A percentile compares a stretch with the other conserved stretches of the same genome.
Conservation (phyloP, 2,329 filamentous ascomycete genomes). For the Alternaria sp. region DNA sequence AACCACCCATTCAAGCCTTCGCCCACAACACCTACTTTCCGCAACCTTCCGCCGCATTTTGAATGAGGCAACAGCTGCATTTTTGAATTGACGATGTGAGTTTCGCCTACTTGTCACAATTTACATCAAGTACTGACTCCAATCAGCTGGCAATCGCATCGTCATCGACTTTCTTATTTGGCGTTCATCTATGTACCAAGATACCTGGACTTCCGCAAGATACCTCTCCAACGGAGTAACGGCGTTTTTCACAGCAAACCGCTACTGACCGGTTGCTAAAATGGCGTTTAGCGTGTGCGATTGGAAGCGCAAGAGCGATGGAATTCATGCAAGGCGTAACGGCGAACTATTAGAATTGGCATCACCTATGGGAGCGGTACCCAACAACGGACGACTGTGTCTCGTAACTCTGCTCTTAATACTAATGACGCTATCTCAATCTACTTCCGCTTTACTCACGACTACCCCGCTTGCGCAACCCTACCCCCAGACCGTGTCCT, state of each 20-base stretch:
- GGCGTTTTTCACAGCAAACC: constrained; percentile 25
- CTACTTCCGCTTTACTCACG: constrained; percentile 27
- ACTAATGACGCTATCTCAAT: constrained; percentile 41
- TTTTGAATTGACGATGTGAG: constrained; percentile 6
- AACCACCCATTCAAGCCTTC: not conserved
- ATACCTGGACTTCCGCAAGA: constrained; percentile 18
- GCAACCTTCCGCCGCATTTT: not conserved
- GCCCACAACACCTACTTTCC: not conserved
- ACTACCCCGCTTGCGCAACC: constrained; percentile 21
- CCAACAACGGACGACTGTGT: constrained; percentile 19
- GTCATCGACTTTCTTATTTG: constrained; percentile 5
- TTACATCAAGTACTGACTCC: not conserved
- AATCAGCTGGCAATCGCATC: constrained; percentile 4
- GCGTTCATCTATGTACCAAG: constrained; percentile 12
- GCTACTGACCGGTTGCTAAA: constrained; percentile 18
- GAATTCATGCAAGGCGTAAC: constrained; percentile 20
- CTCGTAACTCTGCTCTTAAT: constrained; percentile 40
- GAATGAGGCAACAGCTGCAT: not conserved
- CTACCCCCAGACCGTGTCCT: constrained; percentile 13
- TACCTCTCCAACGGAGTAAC: constrained; percentile 41
- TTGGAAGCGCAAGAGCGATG: constrained; percentile 24
- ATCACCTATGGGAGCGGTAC: constrained; percentile 18
- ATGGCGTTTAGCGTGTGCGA: constrained; percentile 23
- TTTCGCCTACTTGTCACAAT: not conserved
- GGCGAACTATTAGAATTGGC: constrained; percentile 13